Conservation (phyloP, 176 grass and related monocot genomes). For the Dactylis glomerata region DNA sequence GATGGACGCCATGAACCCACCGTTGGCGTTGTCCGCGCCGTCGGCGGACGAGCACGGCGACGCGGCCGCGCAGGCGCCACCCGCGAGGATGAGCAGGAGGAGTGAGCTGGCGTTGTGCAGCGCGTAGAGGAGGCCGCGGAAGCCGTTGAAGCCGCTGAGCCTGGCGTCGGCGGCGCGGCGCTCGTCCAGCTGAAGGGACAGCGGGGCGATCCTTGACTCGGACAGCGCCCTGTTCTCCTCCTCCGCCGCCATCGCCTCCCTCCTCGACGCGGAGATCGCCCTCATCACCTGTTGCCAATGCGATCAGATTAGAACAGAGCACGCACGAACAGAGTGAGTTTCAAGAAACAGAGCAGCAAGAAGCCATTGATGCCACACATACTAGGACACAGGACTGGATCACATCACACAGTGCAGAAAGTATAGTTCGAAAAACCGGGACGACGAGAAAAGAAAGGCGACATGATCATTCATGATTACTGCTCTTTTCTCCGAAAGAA, state of each 20-base stretch:
- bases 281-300: constrained; percentile 48
- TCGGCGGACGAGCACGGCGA: neutral
- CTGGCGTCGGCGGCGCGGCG: constrained; percentile 49
- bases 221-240: constrained; percentile 73
- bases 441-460: neutral
- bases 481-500: neutral
- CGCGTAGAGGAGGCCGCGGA: constrained; percentile 76
- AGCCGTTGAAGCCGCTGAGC: constrained; percentile 83
- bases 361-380: neutral
- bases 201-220: constrained; percentile 60
- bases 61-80: constrained; percentile 35
- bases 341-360: neutral
- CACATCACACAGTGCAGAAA: neutral
- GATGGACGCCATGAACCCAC: constrained; percentile 64
- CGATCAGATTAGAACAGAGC: neutral
- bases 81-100: constrained; percentile 68
- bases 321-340: neutral
- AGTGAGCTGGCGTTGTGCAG: constrained; percentile 83
- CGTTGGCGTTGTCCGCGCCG: neutral
- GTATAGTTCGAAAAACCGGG: neutral
- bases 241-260: constrained; percentile 67
- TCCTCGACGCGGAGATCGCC: constrained; percentile 53
- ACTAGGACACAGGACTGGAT: neutral
- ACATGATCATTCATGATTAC: constrained; percentile 8
- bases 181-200: constrained; percentile 64